Percentiles rank a stretch among this genome's conserved stretches.
Conservation (phyloP, 805 yeast species). For the Metschnikowia gruessii region DNA sequence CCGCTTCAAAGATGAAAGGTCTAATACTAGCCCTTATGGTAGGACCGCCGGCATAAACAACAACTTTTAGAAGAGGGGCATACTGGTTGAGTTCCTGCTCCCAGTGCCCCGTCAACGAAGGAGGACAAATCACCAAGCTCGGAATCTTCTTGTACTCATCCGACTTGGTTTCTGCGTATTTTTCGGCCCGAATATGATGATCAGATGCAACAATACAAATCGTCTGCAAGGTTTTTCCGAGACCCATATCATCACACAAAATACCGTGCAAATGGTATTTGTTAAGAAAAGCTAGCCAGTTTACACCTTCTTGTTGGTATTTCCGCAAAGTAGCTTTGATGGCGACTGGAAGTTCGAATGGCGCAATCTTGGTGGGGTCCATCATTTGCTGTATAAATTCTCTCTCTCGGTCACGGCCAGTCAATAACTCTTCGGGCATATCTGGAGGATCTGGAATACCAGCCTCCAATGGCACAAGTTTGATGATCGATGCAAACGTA, state of each 20-base stretch:
- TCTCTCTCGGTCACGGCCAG: constrained; percentile 90
- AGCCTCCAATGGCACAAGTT: constrained; percentile 93
- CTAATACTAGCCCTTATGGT: constrained; percentile 59
- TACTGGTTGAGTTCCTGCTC: constrained; percentile 89
- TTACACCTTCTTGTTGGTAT: constrained; percentile 97
- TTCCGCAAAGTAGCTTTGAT: constrained; percentile 90
- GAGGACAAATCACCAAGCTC: constrained; percentile 89
- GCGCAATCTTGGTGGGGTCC: constrained; percentile 88
- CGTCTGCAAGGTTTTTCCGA: constrained; percentile 95
- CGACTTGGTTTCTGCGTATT: constrained; percentile 56
- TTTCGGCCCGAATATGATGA: constrained; percentile 79
- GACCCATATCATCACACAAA: constrained; percentile 98
- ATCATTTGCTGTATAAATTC: constrained; percentile 96
- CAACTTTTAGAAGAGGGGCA: constrained; percentile 78
- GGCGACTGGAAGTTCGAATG: constrained; percentile 85
- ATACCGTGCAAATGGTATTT: constrained; percentile 96
- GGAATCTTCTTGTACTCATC: constrained; percentile 74
- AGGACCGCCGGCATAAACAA: constrained; percentile 95
- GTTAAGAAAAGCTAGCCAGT: constrained; percentile 95
- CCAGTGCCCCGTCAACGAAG: constrained; percentile 98
- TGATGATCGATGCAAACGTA: constrained; percentile 93
- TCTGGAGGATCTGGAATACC: constrained; percentile 96
- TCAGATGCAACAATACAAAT: constrained; percentile 97
- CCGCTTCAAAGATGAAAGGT: constrained; percentile 52
- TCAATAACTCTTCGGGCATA: constrained; percentile 77